phyloP scores from a whole-genome alignment of 805 yeast species.

The Maudiozyma bulderi region DNA sequence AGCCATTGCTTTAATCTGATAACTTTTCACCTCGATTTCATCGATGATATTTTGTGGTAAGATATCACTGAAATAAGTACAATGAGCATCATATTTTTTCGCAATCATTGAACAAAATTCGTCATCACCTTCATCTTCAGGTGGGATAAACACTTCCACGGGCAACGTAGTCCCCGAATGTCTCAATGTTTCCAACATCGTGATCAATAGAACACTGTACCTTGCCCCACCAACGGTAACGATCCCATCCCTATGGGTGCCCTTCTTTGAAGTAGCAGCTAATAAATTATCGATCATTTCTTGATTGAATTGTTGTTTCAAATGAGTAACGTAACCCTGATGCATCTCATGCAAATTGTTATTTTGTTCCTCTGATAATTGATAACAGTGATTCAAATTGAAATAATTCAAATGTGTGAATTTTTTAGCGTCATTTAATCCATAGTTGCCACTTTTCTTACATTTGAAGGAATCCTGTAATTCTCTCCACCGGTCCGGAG shows the following conservation, averaged over 20 bases:
- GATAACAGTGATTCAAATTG: conserved; percentile 17
- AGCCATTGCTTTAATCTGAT: conserved; percentile 63
- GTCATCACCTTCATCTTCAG: conserved; percentile 53
- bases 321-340: neutral
- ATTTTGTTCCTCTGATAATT: conserved; percentile 12
- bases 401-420: conserved; percentile 14
- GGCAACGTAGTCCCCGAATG: conserved; percentile 62
- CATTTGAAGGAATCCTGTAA: conserved; percentile 7
- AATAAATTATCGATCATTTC: neutral
- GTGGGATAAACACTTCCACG: conserved; percentile 73
- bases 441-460: conserved; percentile 15
- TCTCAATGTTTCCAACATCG: conserved; percentile 48
- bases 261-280: neutral
- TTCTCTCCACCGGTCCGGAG: neutral
- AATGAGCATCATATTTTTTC: conserved; percentile 55
- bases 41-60: conserved; percentile 35
- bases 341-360: neutral
- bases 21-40: conserved; percentile 37
- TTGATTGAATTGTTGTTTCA: too few species aligned
- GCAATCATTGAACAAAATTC: conserved; percentile 53
- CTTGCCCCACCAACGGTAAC: conserved; percentile 67
- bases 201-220: conserved; percentile 52
- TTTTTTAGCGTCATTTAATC: conserved; percentile 9
- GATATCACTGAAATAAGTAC: conserved; percentile 44
- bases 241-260: conserved; percentile 37